Conservation (phyloP, 2,329 filamentous ascomycete genomes). For the Trichothecium roseum region DNA sequence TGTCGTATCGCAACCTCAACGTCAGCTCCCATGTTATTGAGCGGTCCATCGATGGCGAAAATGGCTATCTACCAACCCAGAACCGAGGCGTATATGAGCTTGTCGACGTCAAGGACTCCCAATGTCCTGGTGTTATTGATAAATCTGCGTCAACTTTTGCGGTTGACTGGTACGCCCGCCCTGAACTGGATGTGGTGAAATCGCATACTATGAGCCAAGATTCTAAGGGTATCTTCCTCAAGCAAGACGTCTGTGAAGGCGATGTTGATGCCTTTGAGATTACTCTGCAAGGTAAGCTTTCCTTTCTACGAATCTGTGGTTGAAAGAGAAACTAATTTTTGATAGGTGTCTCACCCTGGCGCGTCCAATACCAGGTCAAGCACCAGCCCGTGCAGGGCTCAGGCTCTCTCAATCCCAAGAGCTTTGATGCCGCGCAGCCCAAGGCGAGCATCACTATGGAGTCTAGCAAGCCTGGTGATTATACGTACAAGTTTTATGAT, state of each 20-base stretch:
- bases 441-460: slow-evolving; percentile 77
- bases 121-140: slow-evolving; percentile 76
- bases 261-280: slow-evolving; percentile 86
- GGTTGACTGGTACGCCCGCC: slow-evolving; percentile 77
- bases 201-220: slow-evolving; percentile 47
- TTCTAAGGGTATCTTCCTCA: slow-evolving; percentile 48
- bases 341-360: slow-evolving; percentile 66
- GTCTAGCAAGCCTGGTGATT: slow-evolving; percentile 69
- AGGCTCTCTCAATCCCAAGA: slow-evolving; percentile 54
- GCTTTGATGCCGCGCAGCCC: slow-evolving; percentile 66
- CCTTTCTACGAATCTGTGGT: background rate
- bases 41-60: slow-evolving; percentile 42
- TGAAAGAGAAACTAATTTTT: background rate
- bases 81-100: slow-evolving; percentile 72
- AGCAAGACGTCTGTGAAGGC: slow-evolving; percentile 83
- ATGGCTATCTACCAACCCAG: slow-evolving; percentile 58
- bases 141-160: slow-evolving; percentile 62
- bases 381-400: slow-evolving; percentile 60
- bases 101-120: slow-evolving; percentile 62
- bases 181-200: slow-evolving; percentile 56
- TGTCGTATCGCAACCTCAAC: slow-evolving; percentile 64
- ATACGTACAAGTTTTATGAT: slow-evolving; percentile 77
- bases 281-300: slow-evolving; percentile 56
- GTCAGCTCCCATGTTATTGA: slow-evolving; percentile 33
- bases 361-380: slow-evolving; percentile 70